Conservation (phyloP, 306 rosid species). For the Malus fusca region DNA sequence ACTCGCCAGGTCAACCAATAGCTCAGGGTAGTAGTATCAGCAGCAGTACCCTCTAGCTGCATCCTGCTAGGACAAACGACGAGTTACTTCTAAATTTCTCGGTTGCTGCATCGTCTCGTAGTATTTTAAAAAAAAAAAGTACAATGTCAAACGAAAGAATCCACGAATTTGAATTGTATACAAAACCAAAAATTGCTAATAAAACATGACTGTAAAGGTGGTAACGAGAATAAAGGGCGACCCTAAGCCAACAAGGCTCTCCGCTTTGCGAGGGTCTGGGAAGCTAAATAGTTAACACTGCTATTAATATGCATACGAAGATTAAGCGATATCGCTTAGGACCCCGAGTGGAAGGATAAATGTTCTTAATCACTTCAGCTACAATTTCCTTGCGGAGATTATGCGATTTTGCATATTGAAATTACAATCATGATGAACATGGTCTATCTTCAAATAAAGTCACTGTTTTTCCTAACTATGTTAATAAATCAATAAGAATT, state of each 20-base stretch:
- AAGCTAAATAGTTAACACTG: background rate
- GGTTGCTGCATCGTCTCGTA: background rate
- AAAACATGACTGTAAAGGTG: background rate
- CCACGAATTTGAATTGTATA: background rate
- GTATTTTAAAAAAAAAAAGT: background rate
- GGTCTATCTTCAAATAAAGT: background rate
- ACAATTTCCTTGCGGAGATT: no score
- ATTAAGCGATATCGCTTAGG: no score
- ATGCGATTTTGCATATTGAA: background rate
- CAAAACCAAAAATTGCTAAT: background rate
- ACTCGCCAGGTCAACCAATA: constrained; percentile 83
- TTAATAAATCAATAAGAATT: background rate
- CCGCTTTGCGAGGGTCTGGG: no score
- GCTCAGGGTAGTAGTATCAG: constrained; percentile 43
- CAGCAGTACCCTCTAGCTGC: constrained; percentile 24
- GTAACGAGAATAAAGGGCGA: background rate
- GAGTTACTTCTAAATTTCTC: background rate
- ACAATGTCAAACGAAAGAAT: background rate
- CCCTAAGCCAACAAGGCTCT: no score
- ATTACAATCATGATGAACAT: background rate
- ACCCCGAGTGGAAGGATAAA: no score
- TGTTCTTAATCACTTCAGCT: no score
- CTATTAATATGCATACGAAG: no score
- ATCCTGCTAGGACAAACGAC: constrained; percentile 37
- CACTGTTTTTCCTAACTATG: no score